Evolutionary conservation across 2,329 filamentous ascomycete species (phyloP).

Genomic region (Talaromyces sp.): DNA sequence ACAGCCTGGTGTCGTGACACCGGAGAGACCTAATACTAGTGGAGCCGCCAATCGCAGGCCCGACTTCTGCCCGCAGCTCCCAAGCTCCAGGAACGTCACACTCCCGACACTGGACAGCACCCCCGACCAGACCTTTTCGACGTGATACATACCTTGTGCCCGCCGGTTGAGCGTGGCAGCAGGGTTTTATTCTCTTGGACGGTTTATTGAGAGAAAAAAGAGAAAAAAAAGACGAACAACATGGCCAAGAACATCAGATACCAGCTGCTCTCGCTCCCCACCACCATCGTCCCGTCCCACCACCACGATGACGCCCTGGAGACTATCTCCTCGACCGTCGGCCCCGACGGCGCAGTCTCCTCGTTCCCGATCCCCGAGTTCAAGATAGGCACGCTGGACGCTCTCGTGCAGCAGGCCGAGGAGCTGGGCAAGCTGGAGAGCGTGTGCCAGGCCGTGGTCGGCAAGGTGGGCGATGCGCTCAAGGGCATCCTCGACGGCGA

Average conservation of each 20-base stretch:
- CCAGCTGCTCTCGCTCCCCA: conserved; percentile 82
- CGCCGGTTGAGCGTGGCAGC: conserved; percentile 20
- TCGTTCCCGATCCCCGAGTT: conserved; percentile 85
- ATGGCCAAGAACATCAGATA: conserved; percentile 57
- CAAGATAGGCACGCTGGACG: conserved; percentile 96
- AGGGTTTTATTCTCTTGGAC: not conserved
- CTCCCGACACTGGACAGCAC: not conserved
- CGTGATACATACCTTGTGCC: conserved; percentile 13
- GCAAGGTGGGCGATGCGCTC: conserved; percentile 83
- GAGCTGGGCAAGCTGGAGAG: conserved; percentile 83
- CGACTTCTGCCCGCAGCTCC: conserved; percentile 1
- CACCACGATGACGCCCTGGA: conserved; percentile 76
- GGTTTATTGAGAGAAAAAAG: not conserved
- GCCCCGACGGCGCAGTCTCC: conserved; percentile 66
- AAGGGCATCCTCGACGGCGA: conserved; percentile 76
- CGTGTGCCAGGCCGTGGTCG: conserved; percentile 73
- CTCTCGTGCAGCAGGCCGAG: conserved; percentile 91
- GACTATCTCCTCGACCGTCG: conserved; percentile 65
- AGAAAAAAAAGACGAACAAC: not conserved
- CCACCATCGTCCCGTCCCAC: conserved; percentile 74
- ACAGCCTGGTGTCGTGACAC: not conserved
- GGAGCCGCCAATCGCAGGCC: not conserved
- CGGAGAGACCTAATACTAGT: too few species aligned
- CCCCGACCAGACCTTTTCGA: not conserved
- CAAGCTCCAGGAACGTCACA: conserved; percentile 5